Evolutionary conservation across 192 early-diverging fungal species (phyloP), one percentile per base, ranked within the genome.

Genomic region (Neocallimastix lanati): DNA sequence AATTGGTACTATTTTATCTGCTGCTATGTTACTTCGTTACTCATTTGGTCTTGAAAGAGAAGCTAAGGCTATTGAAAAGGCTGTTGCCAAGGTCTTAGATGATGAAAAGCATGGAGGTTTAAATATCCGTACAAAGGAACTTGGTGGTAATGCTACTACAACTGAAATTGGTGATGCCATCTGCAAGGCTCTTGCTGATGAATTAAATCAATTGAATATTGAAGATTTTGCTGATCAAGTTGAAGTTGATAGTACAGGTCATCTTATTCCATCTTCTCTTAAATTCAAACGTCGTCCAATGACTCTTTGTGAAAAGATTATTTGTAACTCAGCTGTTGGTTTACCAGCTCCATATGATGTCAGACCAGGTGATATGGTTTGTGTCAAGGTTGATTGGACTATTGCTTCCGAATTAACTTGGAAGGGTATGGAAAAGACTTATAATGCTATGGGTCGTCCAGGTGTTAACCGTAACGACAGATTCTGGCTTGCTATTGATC

Each of bases 1-100:
- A 29, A 91, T 99, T 38, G 98, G 95, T 58, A 98, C 96, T 76
- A 99, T 99, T 82, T 93, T 99, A 80, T 93, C 92, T 82, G 93
- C 89, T 35, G 96, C 98, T 29, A 90, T 99, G 90, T 86, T 99
- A 85, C 88, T 99, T 81, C 91, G 93, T 79, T 99, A 98, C 88
- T 98, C 96, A 40, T 88, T 99, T 81, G 92, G 91, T 81, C 84
- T 97, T 84, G 93, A 94, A 81, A 84, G 86, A 79, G 96, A 99
- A 85, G 96, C 96, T 78, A 89, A 91, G 80, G 93, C 94, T 21
- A 82, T 99, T 50, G 98, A 99, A 88, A 88, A 91, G 36, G 95
- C 96, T 67, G 96, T 98, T 28, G 91, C 92, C 81, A 87, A 91
- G 78, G 96, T 97, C 37, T 87, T 99, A 80, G 96, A 99, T 85